Percentiles rank a stretch among this genome's conserved stretches.
These are phyloP conservation scores for Talaromyces wortmannii DNA, from an alignment of 495 filamentous ascomycete genomes.

Conservation along the genomic window DNA sequence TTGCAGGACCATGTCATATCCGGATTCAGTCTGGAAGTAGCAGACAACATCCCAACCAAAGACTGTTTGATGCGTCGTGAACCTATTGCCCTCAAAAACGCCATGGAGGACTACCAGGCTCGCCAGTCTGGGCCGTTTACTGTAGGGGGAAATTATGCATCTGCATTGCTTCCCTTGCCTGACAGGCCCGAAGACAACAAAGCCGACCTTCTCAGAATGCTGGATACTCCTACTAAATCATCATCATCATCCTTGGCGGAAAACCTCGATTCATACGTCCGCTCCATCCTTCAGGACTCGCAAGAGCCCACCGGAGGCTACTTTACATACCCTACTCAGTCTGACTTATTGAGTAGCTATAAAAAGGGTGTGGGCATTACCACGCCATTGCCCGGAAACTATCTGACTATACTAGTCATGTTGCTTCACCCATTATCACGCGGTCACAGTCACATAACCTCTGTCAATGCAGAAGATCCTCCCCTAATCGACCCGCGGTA, in stretches of 20 bases:
- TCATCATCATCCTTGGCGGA: background rate
- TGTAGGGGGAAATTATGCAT: slow-evolving; percentile 1
- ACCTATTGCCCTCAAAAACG: background rate
- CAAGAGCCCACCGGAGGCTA: slow-evolving; percentile 1
- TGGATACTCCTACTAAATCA: background rate
- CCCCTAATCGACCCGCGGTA: slow-evolving; percentile 16
- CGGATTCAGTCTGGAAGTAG: background rate
- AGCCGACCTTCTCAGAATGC: background rate
- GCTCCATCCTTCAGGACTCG: background rate
- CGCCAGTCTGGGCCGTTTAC: slow-evolving; percentile 9
- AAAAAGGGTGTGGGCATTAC: background rate
- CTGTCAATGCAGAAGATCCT: slow-evolving; percentile 1
- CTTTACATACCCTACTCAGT: slow-evolving; percentile 3
- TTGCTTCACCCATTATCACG: slow-evolving; percentile 15
- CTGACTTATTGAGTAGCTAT: background rate
- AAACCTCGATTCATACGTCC: background rate
- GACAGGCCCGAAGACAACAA: background rate
- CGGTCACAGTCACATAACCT: slow-evolving; percentile 14
- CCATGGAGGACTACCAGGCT: slow-evolving; percentile 5
- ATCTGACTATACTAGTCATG: slow-evolving; percentile 9
- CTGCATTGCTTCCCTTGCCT: slow-evolving; percentile 4
- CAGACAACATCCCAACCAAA: background rate
- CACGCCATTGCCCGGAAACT: slow-evolving; percentile 7
- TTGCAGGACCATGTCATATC: slow-evolving; percentile 38
- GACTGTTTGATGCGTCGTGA: background rate